A percentile compares a stretch with the other conserved stretches of the same genome.
Conservation (phyloP, 129 eudicot genomes). For the Chrysanthemum makinoi region DNA sequence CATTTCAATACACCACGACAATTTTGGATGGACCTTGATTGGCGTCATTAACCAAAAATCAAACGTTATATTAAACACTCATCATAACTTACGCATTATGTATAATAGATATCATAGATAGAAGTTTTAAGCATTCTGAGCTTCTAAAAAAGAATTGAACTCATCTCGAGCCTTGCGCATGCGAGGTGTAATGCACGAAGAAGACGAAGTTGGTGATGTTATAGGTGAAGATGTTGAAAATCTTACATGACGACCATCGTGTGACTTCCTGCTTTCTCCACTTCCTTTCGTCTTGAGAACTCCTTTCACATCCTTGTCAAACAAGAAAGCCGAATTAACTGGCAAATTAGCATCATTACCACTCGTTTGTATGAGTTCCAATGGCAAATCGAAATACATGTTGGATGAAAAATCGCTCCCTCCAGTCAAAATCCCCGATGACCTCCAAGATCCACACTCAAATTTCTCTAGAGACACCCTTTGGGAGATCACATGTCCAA, state of each 20-base stretch:
- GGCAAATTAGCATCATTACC: slow-evolving; percentile 62
- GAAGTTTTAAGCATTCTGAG: slow-evolving; percentile 52
- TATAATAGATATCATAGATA: not conserved
- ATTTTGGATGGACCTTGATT: slow-evolving; percentile 1
- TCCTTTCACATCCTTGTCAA: slow-evolving; percentile 67
- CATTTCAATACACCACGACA: not conserved
- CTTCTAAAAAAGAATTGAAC: slow-evolving; percentile 63
- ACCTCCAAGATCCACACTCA: slow-evolving; percentile 85
- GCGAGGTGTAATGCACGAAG: slow-evolving; percentile 52
- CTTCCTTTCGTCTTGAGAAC: slow-evolving; percentile 44
- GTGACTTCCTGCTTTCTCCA: slow-evolving; percentile 31
- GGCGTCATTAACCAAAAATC: slow-evolving; percentile 5
- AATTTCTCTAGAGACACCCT: slow-evolving; percentile 78
- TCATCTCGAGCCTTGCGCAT: slow-evolving; percentile 61
- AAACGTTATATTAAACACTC: slow-evolving; percentile 5
- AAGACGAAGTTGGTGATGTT: slow-evolving; percentile 38
- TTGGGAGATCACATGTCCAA: slow-evolving; percentile 46
- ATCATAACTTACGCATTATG: not conserved
- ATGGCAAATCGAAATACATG: slow-evolving; percentile 73
- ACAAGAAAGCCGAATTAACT: slow-evolving; percentile 65
- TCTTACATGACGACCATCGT: slow-evolving; percentile 56
- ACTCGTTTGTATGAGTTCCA: slow-evolving; percentile 70
- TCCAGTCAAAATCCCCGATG: slow-evolving; percentile 45
- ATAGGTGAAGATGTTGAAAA: slow-evolving; percentile 57
- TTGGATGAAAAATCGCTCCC: slow-evolving; percentile 44